phyloP scores from a whole-genome alignment of 345 rosid species.

The Murraya paniculata region DNA sequence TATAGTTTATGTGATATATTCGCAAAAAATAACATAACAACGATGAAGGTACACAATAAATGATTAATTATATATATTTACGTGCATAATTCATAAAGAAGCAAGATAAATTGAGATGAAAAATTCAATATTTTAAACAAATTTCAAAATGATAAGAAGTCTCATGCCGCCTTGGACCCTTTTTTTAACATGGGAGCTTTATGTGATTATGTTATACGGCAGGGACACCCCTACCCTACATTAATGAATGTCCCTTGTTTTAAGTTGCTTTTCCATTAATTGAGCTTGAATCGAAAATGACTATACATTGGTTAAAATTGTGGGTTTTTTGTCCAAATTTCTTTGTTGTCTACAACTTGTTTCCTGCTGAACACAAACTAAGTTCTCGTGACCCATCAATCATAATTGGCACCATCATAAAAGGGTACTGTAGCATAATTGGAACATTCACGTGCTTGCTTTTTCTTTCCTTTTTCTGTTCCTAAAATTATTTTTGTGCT shows the following conservation, averaged over 20 bases:
- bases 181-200: background rate
- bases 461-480: background rate
- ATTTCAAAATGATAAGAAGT: background rate
- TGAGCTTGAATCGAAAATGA: slow-evolving; percentile 2
- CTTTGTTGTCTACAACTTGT: background rate
- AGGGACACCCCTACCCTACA: background rate
- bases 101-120: background rate
- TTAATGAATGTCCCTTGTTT: background rate
- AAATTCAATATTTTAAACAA: background rate
- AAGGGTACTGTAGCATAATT: background rate
- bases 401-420: background rate
- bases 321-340: background rate
- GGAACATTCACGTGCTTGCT: background rate
- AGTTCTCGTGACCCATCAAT: background rate
- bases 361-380: background rate
- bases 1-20: no score
- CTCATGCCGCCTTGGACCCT: background rate
- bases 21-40: rapidly evolving
- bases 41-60: no score
- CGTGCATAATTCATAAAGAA: no score
- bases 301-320: background rate
- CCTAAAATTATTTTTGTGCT: no score
- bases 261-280: background rate
- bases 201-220: background rate
- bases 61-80: no score